Base-by-base conservation (phyloP, 2,329 filamentous ascomycete species). In the Phaeosphaeriaceae sp. region DNA sequence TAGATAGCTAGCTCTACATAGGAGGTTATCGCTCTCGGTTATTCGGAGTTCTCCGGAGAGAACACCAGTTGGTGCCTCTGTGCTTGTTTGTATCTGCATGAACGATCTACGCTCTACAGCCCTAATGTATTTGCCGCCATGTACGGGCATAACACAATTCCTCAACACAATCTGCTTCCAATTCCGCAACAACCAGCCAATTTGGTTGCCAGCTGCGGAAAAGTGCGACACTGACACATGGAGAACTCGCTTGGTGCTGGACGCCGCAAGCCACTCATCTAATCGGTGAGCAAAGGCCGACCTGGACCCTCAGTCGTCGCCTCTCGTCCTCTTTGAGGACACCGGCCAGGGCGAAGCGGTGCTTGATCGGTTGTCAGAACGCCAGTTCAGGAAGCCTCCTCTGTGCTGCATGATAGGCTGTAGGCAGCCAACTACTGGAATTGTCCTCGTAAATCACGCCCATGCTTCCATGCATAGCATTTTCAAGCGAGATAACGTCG, bases 401-500 rank as follows among this genome's bases (percentile, higher is more conserved):
- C 13, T 33, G 35, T 33, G 16, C 16, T 28, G 12, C 43, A 21
- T 46, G 43, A 46, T 46, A 46, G 43, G 40, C 20, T 42, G 18
- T 28, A 33, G 35, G 12, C 18, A 26, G 32, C 18, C 17, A 17
- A 39, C 34, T 26, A 21, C 28, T 29, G 26, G 17, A 28, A 15
- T 35, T n/a, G 12, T 29, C 41, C 26, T 47, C 38, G 35, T 29
- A 32, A 26, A 41, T 35, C 46, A 35, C 21, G 48, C 54, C 49
- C 29, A 28, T 33, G 15, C 32, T 35, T 52, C 41, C 41, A 36
- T 36, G 33, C 41, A 32, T 48, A 33, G 47, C 47, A 28, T 16
- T 37, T 38, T 45, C 54, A 55, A 66, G 63, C 63, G 65, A 68
- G 63, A 67, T 64, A 56, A 61, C 50, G 26, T 54, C 50, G 60